Conservation (phyloP, 2,329 filamentous ascomycete genomes). For the Xylaria sp. region DNA sequence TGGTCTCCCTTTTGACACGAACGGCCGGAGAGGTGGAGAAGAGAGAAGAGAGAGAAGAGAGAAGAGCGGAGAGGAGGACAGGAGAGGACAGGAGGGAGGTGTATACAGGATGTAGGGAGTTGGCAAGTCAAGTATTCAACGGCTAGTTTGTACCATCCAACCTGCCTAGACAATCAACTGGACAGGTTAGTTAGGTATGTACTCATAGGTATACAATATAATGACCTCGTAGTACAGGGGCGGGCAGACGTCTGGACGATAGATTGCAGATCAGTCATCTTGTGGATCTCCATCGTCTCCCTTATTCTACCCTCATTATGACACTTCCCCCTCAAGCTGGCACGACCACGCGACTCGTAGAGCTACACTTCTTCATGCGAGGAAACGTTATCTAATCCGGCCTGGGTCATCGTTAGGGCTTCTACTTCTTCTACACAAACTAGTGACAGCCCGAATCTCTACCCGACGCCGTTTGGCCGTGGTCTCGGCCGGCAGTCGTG, state of each 20-base stretch:
- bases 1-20: slow-evolving; percentile 39
- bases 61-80: slow-evolving; percentile 9
- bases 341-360: slow-evolving; percentile 21
- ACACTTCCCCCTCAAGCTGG: slow-evolving; percentile 25
- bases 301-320: slow-evolving; percentile 1
- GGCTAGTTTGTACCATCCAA: slow-evolving; percentile 36
- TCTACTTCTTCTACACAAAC: slow-evolving; percentile 1
- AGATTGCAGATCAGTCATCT: slow-evolving; percentile 47
- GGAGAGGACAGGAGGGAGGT: slow-evolving; percentile 18
- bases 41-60: slow-evolving; percentile 24
- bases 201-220: slow-evolving; percentile 40
- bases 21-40: slow-evolving; percentile 26
- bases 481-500: slow-evolving; percentile 29
- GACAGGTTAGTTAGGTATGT: slow-evolving; percentile 39
- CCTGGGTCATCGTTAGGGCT: not conserved
- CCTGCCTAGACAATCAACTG: slow-evolving; percentile 36
- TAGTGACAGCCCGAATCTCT: slow-evolving; percentile 12
- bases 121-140: slow-evolving; percentile 37
- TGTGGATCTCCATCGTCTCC: slow-evolving; percentile 48
- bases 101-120: slow-evolving; percentile 41
- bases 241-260: slow-evolving; percentile 41
- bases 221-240: slow-evolving; percentile 48
- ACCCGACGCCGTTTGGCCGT: slow-evolving; percentile 5
- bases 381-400: slow-evolving; percentile 1
- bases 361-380: slow-evolving; percentile 10